A percentile compares a stretch with the other conserved stretches of the same genome.
phyloP scores from a whole-genome alignment of 257 asterid genomes.

The Euphrasia confusa region DNA sequence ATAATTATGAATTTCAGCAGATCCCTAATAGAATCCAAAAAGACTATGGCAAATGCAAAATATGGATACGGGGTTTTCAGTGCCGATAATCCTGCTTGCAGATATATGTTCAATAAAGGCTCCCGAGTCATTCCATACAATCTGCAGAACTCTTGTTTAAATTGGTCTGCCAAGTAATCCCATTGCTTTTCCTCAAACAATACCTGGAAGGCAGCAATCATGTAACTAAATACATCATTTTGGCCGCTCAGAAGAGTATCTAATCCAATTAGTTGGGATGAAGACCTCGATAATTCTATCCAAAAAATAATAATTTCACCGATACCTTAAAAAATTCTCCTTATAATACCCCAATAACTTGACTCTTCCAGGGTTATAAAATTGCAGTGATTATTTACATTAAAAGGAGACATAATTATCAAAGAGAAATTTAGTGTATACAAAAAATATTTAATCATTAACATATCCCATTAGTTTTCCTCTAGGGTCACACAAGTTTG shows the following conservation, averaged over 20 bases:
- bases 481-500: background rate
- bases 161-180: conserved; percentile 85
- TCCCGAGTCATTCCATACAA: conserved; percentile 96
- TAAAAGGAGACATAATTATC: conserved; percentile 3
- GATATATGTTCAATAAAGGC: conserved; percentile 85
- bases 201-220: conserved; percentile 44
- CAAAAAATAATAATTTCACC: conserved; percentile 1
- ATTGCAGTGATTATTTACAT: background rate
- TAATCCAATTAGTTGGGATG: background rate
- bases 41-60: conserved; percentile 10
- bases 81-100: conserved; percentile 96
- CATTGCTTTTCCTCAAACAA: conserved; percentile 88
- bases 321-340: background rate
- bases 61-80: conserved; percentile 99
- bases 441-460: background rate
- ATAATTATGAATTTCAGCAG: conserved; percentile 5
- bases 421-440: background rate
- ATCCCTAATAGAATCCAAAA: background rate
- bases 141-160: conserved; percentile 93
- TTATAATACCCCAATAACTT: conserved; percentile 6
- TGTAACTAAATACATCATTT: conserved; percentile 7
- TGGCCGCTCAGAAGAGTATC: background rate
- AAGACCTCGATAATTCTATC: conserved; percentile 3
- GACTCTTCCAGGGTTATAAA: conserved; percentile 12
- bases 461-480: background rate